These are phyloP conservation scores for Nadsonia fulvescens DNA, from an alignment of 805 yeast species.

Conservation along the genomic window DNA sequence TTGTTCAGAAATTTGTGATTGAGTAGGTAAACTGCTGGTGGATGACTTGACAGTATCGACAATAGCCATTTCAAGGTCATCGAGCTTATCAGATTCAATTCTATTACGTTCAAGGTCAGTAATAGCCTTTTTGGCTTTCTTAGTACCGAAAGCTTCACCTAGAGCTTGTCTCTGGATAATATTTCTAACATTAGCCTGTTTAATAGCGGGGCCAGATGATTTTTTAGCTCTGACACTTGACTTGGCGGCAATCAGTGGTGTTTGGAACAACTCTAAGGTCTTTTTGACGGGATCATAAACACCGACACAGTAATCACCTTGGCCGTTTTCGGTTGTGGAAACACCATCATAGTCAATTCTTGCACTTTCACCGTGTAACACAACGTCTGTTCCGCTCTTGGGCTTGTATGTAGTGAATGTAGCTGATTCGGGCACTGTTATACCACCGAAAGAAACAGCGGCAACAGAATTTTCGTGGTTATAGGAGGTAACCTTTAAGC, in stretches of 20 bases:
- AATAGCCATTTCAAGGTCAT: constrained; percentile 58
- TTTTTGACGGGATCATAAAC: constrained; percentile 54
- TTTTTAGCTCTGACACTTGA: constrained; percentile 45
- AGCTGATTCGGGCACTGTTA: constrained; percentile 39
- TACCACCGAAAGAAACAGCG: constrained; percentile 69
- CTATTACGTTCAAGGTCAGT: constrained; percentile 63
- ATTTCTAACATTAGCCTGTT: constrained; percentile 31
- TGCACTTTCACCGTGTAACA: constrained; percentile 65
- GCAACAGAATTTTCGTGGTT: constrained; percentile 15
- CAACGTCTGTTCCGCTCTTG: constrained; percentile 21
- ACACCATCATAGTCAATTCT: constrained; percentile 56
- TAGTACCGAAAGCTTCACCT: constrained; percentile 95
- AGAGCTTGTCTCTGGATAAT: constrained; percentile 58
- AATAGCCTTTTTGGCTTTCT: constrained; percentile 84
- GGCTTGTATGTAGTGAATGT: constrained; percentile 45
- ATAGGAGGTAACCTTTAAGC: background rate
- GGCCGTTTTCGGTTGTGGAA: constrained; percentile 16
- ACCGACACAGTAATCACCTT: constrained; percentile 48
- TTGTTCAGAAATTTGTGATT: constrained; percentile 37
- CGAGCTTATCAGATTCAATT: constrained; percentile 69
- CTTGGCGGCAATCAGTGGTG: constrained; percentile 43
- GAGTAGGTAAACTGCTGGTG: constrained; percentile 59
- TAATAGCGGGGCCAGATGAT: constrained; percentile 44
- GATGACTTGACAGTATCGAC: constrained; percentile 58
- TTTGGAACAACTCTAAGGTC: constrained; percentile 42